Evolutionary conservation across 495 filamentous ascomycete species (phyloP).

Genomic region (Penicillium paradoxum): DNA sequence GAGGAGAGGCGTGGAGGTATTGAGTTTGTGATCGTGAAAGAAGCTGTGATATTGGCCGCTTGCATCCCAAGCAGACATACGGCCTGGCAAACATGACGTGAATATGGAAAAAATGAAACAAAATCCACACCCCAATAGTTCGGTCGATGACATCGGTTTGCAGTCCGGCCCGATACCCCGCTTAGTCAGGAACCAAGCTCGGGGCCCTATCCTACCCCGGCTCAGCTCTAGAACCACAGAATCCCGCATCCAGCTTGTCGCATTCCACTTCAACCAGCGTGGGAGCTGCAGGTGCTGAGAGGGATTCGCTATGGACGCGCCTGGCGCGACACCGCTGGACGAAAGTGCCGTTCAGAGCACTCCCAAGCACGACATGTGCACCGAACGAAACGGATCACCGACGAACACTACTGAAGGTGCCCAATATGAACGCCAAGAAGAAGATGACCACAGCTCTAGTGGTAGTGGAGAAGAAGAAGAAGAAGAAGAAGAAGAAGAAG

Average conservation of each 20-base stretch:
- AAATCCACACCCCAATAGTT: background rate
- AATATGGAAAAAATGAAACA: background rate
- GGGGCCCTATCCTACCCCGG: slow-evolving; percentile 18
- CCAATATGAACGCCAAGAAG: slow-evolving; percentile 14
- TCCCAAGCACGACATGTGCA: slow-evolving; percentile 16
- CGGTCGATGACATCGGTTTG: slow-evolving; percentile 17
- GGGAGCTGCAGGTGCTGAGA: slow-evolving; percentile 27
- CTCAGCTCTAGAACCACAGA: slow-evolving; percentile 16
- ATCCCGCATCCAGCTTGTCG: slow-evolving; percentile 18
- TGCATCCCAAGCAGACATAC: slow-evolving; percentile 31
- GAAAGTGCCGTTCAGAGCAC: slow-evolving; percentile 19
- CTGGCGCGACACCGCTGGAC: slow-evolving; percentile 35
- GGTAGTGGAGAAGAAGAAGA: slow-evolving; percentile 20
- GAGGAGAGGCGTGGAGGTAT: slow-evolving; percentile 39
- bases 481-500: slow-evolving; percentile 47
- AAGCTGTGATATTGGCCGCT: slow-evolving; percentile 22
- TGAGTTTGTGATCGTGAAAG: slow-evolving; percentile 25
- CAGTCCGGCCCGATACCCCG: slow-evolving; percentile 12
- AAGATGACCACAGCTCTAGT: slow-evolving; percentile 22
- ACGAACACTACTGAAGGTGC: slow-evolving; percentile 17
- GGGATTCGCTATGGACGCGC: slow-evolving; percentile 42
- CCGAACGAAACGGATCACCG: slow-evolving; percentile 19
- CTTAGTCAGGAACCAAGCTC: slow-evolving; percentile 23
- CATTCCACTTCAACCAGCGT: slow-evolving; percentile 16
- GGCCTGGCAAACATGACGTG: slow-evolving; percentile 34